Conservation (phyloP, 140 eudicot species). For the Flaveria floridana region DNA sequence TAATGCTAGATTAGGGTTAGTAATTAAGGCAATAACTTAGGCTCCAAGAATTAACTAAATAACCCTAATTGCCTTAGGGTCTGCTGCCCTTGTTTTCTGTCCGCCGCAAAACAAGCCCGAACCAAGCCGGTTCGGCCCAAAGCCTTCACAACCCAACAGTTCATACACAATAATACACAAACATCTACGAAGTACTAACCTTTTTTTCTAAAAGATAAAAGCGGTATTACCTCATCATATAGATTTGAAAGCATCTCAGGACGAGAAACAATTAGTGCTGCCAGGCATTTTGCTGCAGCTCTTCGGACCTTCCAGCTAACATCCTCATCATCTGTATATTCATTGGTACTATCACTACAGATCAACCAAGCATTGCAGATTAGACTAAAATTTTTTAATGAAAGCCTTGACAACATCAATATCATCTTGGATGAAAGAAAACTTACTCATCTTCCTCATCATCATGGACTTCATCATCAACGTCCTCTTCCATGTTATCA, state of each 20-base stretch:
- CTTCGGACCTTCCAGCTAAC: conserved; percentile 98
- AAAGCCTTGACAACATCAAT: background rate
- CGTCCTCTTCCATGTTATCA: conserved; percentile 96
- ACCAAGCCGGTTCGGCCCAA: no score
- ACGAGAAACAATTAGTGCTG: conserved; percentile 96
- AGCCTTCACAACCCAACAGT: no score
- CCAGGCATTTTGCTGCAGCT: conserved; percentile 97
- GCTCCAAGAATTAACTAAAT: no score
- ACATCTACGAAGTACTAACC: conserved; percentile 7
- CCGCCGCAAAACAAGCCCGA: no score
- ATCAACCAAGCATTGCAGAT: conserved; percentile 30
- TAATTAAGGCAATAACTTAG: no score
- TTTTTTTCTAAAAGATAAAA: conserved; percentile 7
- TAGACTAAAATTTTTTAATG: conserved; percentile 8
- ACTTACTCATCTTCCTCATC: conserved; percentile 98
- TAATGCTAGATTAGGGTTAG: no score
- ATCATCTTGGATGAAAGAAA: background rate
- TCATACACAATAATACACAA: background rate
- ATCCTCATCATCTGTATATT: conserved; percentile 98
- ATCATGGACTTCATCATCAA: conserved; percentile 73
- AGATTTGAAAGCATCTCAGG: conserved; percentile 92
- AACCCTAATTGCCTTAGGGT: no score
- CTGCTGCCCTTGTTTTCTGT: no score
- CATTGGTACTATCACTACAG: conserved; percentile 92
- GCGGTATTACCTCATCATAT: conserved; percentile 68